Evolutionary conservation across 768 basidiomycete species (phyloP), one percentile per base, ranked within the genome.

Genomic region (Coprinellus aureogranulatus): DNA sequence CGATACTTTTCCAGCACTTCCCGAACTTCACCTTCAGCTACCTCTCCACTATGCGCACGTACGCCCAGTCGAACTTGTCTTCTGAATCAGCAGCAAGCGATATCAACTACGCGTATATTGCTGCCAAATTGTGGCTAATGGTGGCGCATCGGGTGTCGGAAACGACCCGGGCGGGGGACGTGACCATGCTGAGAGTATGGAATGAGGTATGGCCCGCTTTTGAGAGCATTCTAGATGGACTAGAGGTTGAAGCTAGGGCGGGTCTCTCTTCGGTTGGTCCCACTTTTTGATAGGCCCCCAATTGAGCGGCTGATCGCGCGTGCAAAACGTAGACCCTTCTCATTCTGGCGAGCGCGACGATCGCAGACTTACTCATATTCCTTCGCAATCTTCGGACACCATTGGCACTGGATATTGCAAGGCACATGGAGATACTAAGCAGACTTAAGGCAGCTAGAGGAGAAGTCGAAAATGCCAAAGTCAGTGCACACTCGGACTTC

Each of bases 121-220:
- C 86, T 0, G 80, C 89, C 64, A 89, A 88, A 64, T 69, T 89
- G 1, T 91, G 89, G 89, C 65, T 91, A 9, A 69, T 89, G 58
- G 69, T 89, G 12, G 82, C 81, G 1, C 74, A 76, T 53, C 79
- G 70, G 60, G 64, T 70, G 41, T 71, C 72, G 2, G 57, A 58
- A 45, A 55, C 47, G 20, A 67, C 63, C 20, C 62, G 71, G 23
- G 65, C 59, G 16, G 69, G 67, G n/a, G 73, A 75, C 54, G 62
- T 60, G 30, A 59, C 71, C 18, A 66, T 78, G 22, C 68, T 74
- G 40, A 71, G 68, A 41, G 76, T 90, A 10, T 92, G 89, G 89
- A 89, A 88, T 63, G 86, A 89, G 62, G 67, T 92, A 8, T 92
- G 88, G 89, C 82, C 87, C 1, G 79, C 85, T 1, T 89, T 88